Evolutionary conservation across 2,329 filamentous ascomycete species (phyloP).

Genomic region (Raffaelea albimanens): DNA sequence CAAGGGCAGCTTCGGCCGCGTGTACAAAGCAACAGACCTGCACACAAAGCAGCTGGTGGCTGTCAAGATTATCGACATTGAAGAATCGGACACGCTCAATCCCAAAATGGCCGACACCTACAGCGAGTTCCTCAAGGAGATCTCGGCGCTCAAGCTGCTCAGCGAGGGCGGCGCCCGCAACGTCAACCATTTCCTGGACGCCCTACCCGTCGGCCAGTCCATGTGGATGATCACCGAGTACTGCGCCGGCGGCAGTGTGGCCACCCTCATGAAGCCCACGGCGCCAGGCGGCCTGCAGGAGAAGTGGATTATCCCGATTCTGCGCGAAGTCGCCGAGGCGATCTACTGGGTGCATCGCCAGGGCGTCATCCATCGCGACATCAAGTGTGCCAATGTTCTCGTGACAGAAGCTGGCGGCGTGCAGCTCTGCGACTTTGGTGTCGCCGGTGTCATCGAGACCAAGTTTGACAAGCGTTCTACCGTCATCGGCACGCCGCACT

Average conservation of each 20-base stretch:
- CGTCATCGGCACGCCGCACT: conserved; percentile 73
- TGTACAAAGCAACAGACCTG: conserved; percentile 48
- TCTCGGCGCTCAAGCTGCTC: conserved; percentile 60
- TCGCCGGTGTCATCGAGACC: conserved; percentile 67
- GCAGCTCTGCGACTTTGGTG: conserved; percentile 78
- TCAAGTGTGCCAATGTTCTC: conserved; percentile 72
- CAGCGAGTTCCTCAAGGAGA: conserved; percentile 60
- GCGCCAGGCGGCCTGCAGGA: conserved; percentile 56
- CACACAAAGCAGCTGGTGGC: conserved; percentile 43
- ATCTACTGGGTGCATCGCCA: conserved; percentile 59
- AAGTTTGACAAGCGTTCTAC: conserved; percentile 70
- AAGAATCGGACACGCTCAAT: conserved; percentile 61
- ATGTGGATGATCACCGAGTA: conserved; percentile 88
- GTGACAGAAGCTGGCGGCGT: conserved; percentile 68
- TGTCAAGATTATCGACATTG: conserved; percentile 76
- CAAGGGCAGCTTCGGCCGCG: conserved; percentile 58
- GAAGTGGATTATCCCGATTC: conserved; percentile 40
- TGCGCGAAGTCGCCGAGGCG: conserved; percentile 57
- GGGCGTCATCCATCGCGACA: conserved; percentile 61
- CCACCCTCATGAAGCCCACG: conserved; percentile 60
- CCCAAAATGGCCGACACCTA: conserved; percentile 58
- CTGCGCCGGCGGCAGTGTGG: conserved; percentile 75
- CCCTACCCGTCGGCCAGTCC: conserved; percentile 64
- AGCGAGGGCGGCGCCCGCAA: conserved; percentile 67
- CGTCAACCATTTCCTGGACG: conserved; percentile 74